A percentile compares a stretch with the other conserved stretches of the same genome.
Conservation (phyloP, 495 filamentous ascomycete genomes). For the Penicillium fimorum region DNA sequence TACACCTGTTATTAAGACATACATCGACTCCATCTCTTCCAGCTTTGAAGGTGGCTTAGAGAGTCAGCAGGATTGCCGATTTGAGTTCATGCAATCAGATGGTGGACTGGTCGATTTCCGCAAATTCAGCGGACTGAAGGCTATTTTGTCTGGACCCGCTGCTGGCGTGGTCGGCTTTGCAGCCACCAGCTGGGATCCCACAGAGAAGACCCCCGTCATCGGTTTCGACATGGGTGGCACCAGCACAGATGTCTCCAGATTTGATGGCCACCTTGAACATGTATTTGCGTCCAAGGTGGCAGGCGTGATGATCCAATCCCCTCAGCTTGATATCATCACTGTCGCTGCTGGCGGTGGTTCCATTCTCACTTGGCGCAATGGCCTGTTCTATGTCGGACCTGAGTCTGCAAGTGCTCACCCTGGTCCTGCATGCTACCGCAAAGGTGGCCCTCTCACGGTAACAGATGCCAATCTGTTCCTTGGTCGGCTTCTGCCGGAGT, state of each 20-base stretch:
- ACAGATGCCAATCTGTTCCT: conserved; percentile 93
- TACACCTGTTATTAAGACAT: conserved; percentile 92
- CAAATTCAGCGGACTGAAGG: conserved; percentile 57
- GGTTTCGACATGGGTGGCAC: conserved; percentile 98
- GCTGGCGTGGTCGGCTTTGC: conserved; percentile 89
- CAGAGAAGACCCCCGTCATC: conserved; percentile 86
- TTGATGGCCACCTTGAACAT: conserved; percentile 91
- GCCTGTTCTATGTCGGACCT: conserved; percentile 93
- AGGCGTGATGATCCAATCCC: conserved; percentile 90
- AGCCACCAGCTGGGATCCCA: conserved; percentile 83
- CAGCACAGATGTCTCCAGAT: conserved; percentile 90
- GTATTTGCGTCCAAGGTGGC: conserved; percentile 97
- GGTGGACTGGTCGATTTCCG: conserved; percentile 56
- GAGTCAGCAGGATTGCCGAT: conserved; percentile 45
- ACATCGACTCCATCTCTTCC: conserved; percentile 81
- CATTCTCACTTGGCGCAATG: conserved; percentile 84
- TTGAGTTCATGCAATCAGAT: conserved; percentile 58
- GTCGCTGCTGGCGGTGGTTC: conserved; percentile 94
- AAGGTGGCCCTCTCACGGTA: conserved; percentile 88
- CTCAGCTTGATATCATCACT: conserved; percentile 97
- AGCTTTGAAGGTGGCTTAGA: conserved; percentile 56
- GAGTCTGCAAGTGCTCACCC: conserved; percentile 93
- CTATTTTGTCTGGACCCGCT: conserved; percentile 60
- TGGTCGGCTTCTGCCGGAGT: conserved; percentile 83
- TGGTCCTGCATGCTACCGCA: conserved; percentile 91